Base-by-base conservation (phyloP, 345 rosid species). In the Excoecaria agallocha region DNA sequence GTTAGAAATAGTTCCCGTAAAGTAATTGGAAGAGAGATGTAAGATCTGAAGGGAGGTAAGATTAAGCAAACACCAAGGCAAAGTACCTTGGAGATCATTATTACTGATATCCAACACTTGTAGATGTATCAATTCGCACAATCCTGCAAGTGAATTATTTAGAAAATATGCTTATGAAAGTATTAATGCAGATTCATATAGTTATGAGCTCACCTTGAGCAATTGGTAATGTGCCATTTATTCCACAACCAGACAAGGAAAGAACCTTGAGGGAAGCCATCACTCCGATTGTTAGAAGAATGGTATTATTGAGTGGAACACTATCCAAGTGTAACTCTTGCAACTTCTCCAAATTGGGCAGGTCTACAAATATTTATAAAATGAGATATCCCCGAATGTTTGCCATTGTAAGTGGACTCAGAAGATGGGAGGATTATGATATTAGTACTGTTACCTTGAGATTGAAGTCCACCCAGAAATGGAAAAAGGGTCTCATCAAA, bases 241-340 rank as follows among this genome's bases (percentile, higher is more conserved):
- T 70, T 41, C 48, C 24, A 46, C 73, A 69, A 7, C 13, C 6
- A 3, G n/a, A 13, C 43, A 79, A 0, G 0, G 71, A 74, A 9
- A 79, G 22, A 49, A 22, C 35, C 20, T 46, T 69, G 2, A 79
- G 71, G 16, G 71, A 74, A 6, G 75, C 20, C 69, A 59, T 37
- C 12, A 20, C 17, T 12, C 12, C 45, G 38, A 49, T 20, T 19
- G 19, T 68, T 56, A 20, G 49, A 58, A 55, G 11, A 46, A 66
- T 68, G 25, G 13, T 38, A 0, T 0, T 58, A 13, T 37, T 15
- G 5, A 48, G n/a, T 1, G 38, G 37, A 50, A 0, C 1, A 0
- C 13, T 50, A 15, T 15, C 12, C 69, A 75, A 56, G 12, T 15
- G 0, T 17, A 68, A 51, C 9, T 37, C 6, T 60, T 69, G 55